Conservation (phyloP, 2,329 filamentous ascomycete species). For the Aspergillus fumigatiaffinis region DNA sequence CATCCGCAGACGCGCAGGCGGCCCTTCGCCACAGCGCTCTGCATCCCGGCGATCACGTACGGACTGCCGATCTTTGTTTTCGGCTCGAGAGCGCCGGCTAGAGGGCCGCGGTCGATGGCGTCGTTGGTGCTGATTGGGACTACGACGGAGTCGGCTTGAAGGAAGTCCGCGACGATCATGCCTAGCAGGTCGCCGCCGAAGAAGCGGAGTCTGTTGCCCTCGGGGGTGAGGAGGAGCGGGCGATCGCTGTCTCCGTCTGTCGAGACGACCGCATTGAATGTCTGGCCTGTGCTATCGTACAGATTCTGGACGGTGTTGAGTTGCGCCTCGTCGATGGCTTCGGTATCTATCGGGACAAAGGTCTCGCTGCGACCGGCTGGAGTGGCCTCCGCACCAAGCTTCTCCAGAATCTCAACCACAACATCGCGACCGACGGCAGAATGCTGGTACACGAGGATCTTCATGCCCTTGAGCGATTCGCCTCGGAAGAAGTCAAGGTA, state of each 20-base stretch:
- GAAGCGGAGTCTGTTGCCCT: conserved; percentile 25
- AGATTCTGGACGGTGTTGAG: conserved; percentile 27
- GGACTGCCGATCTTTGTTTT: conserved; percentile 35
- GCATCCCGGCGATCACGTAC: conserved; percentile 33
- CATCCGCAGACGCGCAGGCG: conserved; percentile 27
- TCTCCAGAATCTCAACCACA: conserved; percentile 27
- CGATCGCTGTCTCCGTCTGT: conserved; percentile 34
- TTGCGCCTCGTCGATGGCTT: conserved; percentile 31
- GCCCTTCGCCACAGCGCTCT: conserved; percentile 25
- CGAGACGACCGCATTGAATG: conserved; percentile 28
- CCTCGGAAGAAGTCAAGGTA: conserved; percentile 30
- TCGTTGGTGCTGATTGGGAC: conserved; percentile 33
- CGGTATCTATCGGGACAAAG: conserved; percentile 33
- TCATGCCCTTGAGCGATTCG: conserved; percentile 24
- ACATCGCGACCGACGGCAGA: conserved; percentile 33
- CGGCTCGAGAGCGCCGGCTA: conserved; percentile 23
- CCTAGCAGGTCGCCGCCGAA: conserved; percentile 31
- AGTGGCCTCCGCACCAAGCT: conserved; percentile 26
- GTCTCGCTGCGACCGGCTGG: conserved; percentile 30
- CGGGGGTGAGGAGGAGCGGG: conserved; percentile 27
- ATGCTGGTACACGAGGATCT: conserved; percentile 31
- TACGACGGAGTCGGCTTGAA: conserved; percentile 27
- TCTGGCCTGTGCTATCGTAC: conserved; percentile 18
- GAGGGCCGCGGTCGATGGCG: conserved; percentile 28
- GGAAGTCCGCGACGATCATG: conserved; percentile 31